Conservation (phyloP, 306 rosid genomes). For the Benincasa hispida region DNA sequence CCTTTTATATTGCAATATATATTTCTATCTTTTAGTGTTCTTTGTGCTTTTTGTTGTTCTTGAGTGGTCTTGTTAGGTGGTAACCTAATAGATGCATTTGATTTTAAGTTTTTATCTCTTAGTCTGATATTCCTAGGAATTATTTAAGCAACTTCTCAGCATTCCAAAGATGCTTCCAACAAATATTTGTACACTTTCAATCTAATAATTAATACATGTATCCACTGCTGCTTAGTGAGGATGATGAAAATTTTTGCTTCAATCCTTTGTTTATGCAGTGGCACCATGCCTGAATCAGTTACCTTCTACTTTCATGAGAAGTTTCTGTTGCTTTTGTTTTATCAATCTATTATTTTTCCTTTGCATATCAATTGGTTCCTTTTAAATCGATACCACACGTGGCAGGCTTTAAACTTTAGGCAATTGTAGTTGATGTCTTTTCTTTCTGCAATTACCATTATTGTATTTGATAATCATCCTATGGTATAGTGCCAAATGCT, state of each 20-base stretch:
- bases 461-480: neutral
- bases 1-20: no score
- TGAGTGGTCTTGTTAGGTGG: no score
- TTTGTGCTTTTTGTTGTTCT: no score
- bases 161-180: neutral
- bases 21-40: no score
- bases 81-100: neutral
- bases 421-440: neutral
- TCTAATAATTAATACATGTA: neutral
- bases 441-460: neutral
- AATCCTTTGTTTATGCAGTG: neutral
- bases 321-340: neutral
- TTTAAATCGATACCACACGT: neutral
- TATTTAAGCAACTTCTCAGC: neutral
- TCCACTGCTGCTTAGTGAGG: neutral
- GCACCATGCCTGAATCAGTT: conserved; percentile 1
- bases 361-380: neutral
- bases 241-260: neutral
- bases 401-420: neutral
- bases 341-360: neutral
- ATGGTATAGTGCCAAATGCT: neutral
- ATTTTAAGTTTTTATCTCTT: neutral
- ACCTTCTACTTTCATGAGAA: neutral
- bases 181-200: neutral
- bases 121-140: neutral